Conservation (phyloP, 2,329 filamentous ascomycete genomes). For the Ilyonectria mors-panacis region DNA sequence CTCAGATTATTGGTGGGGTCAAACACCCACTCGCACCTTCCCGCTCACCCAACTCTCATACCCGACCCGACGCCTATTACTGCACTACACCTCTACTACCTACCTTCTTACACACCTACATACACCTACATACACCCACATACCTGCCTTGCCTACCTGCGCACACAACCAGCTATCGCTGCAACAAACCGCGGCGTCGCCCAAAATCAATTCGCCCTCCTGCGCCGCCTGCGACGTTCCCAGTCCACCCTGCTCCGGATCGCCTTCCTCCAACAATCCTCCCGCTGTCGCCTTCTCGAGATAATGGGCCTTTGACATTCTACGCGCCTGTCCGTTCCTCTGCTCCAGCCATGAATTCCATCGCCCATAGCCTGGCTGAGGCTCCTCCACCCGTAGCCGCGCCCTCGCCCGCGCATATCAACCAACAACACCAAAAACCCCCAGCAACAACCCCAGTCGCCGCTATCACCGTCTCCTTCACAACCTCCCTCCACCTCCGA, state of each 20-base stretch:
- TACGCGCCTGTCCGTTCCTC: constrained; percentile 31
- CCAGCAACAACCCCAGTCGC: constrained; percentile 43
- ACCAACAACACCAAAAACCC: constrained; percentile 37
- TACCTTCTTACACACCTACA: constrained; percentile 16
- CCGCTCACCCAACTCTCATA: constrained; percentile 32
- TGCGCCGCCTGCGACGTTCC: constrained; percentile 33
- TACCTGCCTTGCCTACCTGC: constrained; percentile 9
- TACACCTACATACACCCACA: constrained; percentile 17
- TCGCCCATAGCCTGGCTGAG: constrained; percentile 56
- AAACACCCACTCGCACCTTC: constrained; percentile 32
- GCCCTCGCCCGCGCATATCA: constrained; percentile 43
- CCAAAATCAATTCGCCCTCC: constrained; percentile 29
- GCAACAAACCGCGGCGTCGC: constrained; percentile 19
- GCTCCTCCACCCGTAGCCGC: constrained; percentile 37
- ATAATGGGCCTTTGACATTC: constrained; percentile 47
- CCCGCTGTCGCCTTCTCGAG: constrained; percentile 28
- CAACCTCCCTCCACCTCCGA: constrained; percentile 46
- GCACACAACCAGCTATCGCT: constrained; percentile 13
- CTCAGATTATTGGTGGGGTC: constrained; percentile 35
- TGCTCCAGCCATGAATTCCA: constrained; percentile 55
- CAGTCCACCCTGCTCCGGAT: constrained; percentile 25
- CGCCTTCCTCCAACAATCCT: constrained; percentile 26
- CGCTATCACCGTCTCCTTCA: constrained; percentile 45
- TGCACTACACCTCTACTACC: constrained; percentile 25
- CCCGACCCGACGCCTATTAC: constrained; percentile 28